Base-by-base conservation (phyloP, 2,329 filamentous ascomycete genomes). In the Stagonosporopsis vannaccii region DNA sequence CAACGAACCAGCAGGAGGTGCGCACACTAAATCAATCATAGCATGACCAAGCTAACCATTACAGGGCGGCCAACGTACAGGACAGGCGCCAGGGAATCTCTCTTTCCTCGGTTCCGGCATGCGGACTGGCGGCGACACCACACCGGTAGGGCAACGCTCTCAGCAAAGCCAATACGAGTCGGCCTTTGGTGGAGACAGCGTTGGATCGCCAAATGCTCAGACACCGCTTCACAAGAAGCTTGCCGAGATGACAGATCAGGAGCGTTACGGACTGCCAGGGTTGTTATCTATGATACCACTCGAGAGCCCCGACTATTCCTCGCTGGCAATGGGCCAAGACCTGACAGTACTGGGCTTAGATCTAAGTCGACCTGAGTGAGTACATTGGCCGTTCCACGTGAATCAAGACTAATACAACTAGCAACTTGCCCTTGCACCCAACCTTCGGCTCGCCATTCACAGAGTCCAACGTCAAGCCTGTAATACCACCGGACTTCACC, bases 371-470 rank as follows among this genome's bases (percentile, higher is more conserved):
- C 81, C 82, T 57, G 84, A 86, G 84, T 85, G 79, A 74, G 81
- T n/a, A 15, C 30, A 22, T 3, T 22, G 7, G 5, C 1, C 6
- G n/a, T 17, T 17, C 2, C 20, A 9, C 6, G n/a, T 17, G 36
- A 23, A 9, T 2, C 32, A 17, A n/a, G 28, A 50, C 68, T 75
- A 58, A 74, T 56, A 30, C 13, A 20, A 37, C 11, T 58, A 76
- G 73, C 50, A 73, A 72, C 62, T 84, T 82, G 57, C 85, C 86
- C 25, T 74, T 89, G 40, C 84, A 87, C 68, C 82, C 84, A n/a
- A 85, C 83, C 2, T 89, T 88, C 69, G 82, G 84, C 23, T 85
- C 84, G 4, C 85, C 86, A 6, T 89, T 88, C 65, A 84, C 85
- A 45, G 82, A 85, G 40, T 79, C 81, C 22, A 81, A 82, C 59